Conservation (phyloP, 352 stramenopile genomes). For the Pythium pectinolyticum region DNA sequence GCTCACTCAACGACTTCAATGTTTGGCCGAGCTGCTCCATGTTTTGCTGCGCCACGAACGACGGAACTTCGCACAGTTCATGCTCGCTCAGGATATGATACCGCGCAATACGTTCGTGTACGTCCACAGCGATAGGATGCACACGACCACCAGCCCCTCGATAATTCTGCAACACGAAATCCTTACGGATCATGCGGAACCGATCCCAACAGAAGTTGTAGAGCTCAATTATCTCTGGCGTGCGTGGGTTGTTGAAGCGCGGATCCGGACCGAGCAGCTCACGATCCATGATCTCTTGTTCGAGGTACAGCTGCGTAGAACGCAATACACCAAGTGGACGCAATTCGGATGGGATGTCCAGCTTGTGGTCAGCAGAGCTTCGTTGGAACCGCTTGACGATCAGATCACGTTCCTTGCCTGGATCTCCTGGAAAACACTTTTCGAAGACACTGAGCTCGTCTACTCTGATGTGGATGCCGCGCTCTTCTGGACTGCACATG, state of each 20-base stretch:
- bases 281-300: slow-evolving; percentile 84
- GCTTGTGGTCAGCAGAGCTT: slow-evolving; percentile 82
- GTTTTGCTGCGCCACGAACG: slow-evolving; percentile 87
- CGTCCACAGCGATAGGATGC: slow-evolving; percentile 90
- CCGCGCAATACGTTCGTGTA: slow-evolving; percentile 94
- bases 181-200: slow-evolving; percentile 95
- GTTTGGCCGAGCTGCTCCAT: slow-evolving; percentile 89
- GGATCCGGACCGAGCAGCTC: slow-evolving; percentile 62
- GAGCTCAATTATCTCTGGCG: slow-evolving; percentile 83
- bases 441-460: slow-evolving; percentile 88
- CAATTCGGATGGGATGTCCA: slow-evolving; percentile 81
- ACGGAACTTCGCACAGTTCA: slow-evolving; percentile 85
- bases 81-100: slow-evolving; percentile 96
- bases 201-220: slow-evolving; percentile 98
- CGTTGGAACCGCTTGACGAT: slow-evolving; percentile 90
- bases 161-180: slow-evolving; percentile 97
- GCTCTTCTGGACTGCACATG: slow-evolving; percentile 82
- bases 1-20: slow-evolving; percentile 84
- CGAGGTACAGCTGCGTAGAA: slow-evolving; percentile 80
- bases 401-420: slow-evolving; percentile 57
- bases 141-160: slow-evolving; percentile 90
- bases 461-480: slow-evolving; percentile 81
- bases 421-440: slow-evolving; percentile 66
- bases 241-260: slow-evolving; percentile 67
- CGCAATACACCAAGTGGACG: slow-evolving; percentile 77